phyloP scores from a whole-genome alignment of 805 yeast species.

The Ogataea ramenticola region DNA sequence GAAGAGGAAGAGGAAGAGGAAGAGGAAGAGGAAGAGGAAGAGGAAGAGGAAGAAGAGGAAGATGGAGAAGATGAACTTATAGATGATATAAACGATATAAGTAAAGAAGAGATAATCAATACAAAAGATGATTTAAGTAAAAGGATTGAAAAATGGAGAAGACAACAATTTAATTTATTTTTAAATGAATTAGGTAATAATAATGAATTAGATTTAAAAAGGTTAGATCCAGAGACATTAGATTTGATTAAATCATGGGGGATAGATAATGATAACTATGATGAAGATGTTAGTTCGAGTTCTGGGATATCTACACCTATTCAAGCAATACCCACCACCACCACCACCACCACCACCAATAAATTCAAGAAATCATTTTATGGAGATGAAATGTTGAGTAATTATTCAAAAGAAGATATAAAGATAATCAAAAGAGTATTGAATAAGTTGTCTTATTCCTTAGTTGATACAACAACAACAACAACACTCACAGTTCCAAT shows the following conservation, averaged over 20 bases:
- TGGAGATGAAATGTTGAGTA: slow-evolving; percentile 15
- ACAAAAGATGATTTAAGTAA: slow-evolving; percentile 17
- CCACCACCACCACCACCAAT: too few species aligned
- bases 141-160: slow-evolving; percentile 25
- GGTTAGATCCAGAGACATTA: slow-evolving; percentile 12
- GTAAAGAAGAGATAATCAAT: slow-evolving; percentile 1
- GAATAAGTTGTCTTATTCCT: slow-evolving; percentile 9
- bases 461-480: neutral
- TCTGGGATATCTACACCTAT: neutral
- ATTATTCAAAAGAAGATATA: slow-evolving; percentile 15
- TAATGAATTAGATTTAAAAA: neutral
- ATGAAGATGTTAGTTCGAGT: neutral
- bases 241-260: slow-evolving; percentile 26
- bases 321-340: too few species aligned
- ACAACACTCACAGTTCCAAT: neutral
- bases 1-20: slow-evolving; percentile 5
- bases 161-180: slow-evolving; percentile 19
- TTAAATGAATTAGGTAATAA: slow-evolving; percentile 9
- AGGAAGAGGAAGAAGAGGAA: slow-evolving; percentile 11
- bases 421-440: slow-evolving; percentile 12
- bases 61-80: slow-evolving; percentile 21
- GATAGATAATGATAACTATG: slow-evolving; percentile 22
- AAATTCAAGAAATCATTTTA: slow-evolving; percentile 5
- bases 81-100: slow-evolving; percentile 19
- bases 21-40: slow-evolving; percentile 7